Percentiles rank a stretch among this genome's conserved stretches.
Evolutionary conservation across 106 monocot species (phyloP).

Genomic region (Cymbidium sinense): DNA sequence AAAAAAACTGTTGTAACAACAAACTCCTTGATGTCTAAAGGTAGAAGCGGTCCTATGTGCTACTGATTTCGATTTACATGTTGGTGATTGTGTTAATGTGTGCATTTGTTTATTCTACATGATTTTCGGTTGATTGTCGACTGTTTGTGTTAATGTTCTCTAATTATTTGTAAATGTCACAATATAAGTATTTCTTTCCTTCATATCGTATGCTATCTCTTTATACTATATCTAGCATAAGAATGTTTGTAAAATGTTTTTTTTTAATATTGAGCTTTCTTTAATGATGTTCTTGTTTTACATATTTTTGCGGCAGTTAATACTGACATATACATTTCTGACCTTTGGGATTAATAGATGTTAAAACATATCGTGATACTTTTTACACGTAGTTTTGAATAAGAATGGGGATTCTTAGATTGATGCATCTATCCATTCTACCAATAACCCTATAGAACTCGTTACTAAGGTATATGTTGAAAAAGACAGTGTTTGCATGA

Average conservation of each 20-base stretch:
- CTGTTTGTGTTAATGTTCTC: not conserved
- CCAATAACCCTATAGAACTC: too few species aligned
- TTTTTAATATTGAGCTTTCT: not conserved
- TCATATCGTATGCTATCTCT: not conserved
- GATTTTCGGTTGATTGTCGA: not conserved
- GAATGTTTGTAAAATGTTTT: not conserved
- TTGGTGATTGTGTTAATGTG: not conserved
- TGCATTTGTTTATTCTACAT: not conserved
- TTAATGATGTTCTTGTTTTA: not conserved
- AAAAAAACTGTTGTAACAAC: constrained; percentile 16
- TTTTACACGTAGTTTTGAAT: too few species aligned
- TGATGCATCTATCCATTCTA: too few species aligned
- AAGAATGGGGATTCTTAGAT: too few species aligned
- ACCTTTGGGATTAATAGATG: not conserved
- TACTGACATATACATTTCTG: not conserved
- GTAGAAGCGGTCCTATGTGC: not conserved
- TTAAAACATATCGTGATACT: not conserved
- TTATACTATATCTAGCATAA: not conserved
- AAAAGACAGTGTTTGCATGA: too few species aligned
- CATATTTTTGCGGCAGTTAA: not conserved
- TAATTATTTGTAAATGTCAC: not conserved
- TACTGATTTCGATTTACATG: not conserved
- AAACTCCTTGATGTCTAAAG: not conserved
- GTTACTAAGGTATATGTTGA: too few species aligned
- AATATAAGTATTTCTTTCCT: not conserved